Evolutionary conservation across 805 yeast genomes (phyloP).

Genomic region (Candida wancherniae): DNA sequence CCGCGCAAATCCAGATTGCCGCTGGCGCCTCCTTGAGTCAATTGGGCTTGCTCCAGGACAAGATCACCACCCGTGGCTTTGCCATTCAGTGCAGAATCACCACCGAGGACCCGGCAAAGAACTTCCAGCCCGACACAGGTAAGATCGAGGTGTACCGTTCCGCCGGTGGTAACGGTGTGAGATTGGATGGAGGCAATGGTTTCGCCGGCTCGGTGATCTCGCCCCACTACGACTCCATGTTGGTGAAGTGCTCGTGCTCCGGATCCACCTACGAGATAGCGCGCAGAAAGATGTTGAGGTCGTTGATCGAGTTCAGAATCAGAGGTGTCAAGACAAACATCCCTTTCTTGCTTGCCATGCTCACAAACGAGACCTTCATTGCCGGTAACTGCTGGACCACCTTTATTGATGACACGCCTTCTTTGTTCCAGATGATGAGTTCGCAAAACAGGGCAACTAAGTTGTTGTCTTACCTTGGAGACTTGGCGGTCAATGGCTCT

Average conservation of each 20-base stretch:
- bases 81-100: constrained; percentile 99
- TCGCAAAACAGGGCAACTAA: constrained; percentile 98
- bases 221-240: constrained; percentile 97
- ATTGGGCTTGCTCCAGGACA: constrained; percentile 89
- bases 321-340: constrained; percentile 99
- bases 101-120: constrained; percentile 94
- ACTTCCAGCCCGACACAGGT: constrained; percentile 98
- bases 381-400: constrained; percentile 95
- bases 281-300: constrained; percentile 95
- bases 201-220: constrained; percentile 95
- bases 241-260: constrained; percentile 96
- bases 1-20: constrained; percentile 98
- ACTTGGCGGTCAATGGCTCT: constrained; percentile 92
- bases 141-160: constrained; percentile 96
- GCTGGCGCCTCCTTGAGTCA: constrained; percentile 95
- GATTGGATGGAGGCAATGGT: constrained; percentile 98
- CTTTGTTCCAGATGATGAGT: constrained; percentile 86
- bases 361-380: constrained; percentile 86
- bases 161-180: constrained; percentile 98
- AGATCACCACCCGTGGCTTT: constrained; percentile 92
- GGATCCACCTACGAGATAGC: constrained; percentile 96
- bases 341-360: constrained; percentile 86
- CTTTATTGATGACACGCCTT: constrained; percentile 96
- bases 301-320: constrained; percentile 94
- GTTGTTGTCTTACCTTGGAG: constrained; percentile 84